Evolutionary conservation across 2,329 filamentous ascomycete species (phyloP), one percentile per base, ranked within the genome.

Genomic region (Ustilaginoidea virens): DNA sequence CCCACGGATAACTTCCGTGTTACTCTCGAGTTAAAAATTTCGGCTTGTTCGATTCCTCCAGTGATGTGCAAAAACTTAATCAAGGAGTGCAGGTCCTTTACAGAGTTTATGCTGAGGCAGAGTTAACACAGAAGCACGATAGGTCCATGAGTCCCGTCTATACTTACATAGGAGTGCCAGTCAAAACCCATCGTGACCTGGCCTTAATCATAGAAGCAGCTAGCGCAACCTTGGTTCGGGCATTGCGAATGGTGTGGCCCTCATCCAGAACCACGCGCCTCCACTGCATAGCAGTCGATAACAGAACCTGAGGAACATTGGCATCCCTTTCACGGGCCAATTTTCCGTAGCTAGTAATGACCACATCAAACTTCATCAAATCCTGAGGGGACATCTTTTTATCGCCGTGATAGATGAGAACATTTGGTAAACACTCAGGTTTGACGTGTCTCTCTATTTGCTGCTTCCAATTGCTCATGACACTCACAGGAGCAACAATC

Each of bases 401-500:
- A 55, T 39, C 55, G 0, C 79, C 79, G 44, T 93, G 81, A 45
- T 87, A 90, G 18, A 76, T 72, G 41, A 83, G 61, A 4, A 90
- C 63, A 7, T 63, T 71, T 5, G 82, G 69, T 2, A 60, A 54
- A 31, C 69, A 55, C n/a, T 77, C 65, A 5, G 61, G 49, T 21
- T 71, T 65, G 25, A 87, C 66, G 43, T 93, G 85, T 21, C 67
- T 63, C 36, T 69, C 60, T 30, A 87, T 80, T 49, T 92, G 83
- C 30, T 77, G 72, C 40, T 70, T 72, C 85, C 85, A 93, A 41
- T 92, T 92, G 44, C 77, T 85, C 79, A 92, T 86, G 13, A 92
- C 82, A 29, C 76, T 77, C 5, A 92, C 67, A 1, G 85, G 85
- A 0, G 80, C 74, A 31, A 92, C 62, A 30, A 93, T 86, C 14